A percentile compares a stretch with the other conserved stretches of the same genome.
phyloP scores from a whole-genome alignment of 495 filamentous ascomycete species.

The Penicillium macrosclerotiorum region DNA sequence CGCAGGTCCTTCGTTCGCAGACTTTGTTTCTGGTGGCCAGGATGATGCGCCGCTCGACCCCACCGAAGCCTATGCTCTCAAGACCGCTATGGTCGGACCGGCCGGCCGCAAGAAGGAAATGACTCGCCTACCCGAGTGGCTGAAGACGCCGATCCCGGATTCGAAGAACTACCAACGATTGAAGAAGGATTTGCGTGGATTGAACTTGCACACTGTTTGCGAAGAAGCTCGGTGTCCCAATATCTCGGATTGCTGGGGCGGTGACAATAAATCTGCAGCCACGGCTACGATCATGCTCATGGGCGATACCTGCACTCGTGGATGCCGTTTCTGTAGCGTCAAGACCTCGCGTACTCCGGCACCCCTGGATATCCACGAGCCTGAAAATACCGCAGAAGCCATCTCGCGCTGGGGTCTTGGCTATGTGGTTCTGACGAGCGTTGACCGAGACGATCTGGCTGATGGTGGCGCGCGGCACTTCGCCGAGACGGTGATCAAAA shows the following conservation, averaged over 20 bases:
- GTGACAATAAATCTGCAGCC: constrained; percentile 78
- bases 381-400: constrained; percentile 94
- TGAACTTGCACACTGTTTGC: constrained; percentile 92
- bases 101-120: constrained; percentile 78
- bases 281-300: constrained; percentile 99
- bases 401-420: constrained; percentile 89
- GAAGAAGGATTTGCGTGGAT: constrained; percentile 84
- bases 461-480: constrained; percentile 91
- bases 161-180: constrained; percentile 89
- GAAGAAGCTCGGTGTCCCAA: constrained; percentile 98
- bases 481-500: constrained; percentile 89
- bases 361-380: constrained; percentile 92
- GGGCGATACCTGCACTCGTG: constrained; percentile 97
- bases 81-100: constrained; percentile 79
- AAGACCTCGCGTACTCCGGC: constrained; percentile 79
- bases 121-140: constrained; percentile 87
- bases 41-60: constrained; percentile 59
- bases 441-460: constrained; percentile 87
- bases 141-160: constrained; percentile 90
- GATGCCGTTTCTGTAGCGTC: constrained; percentile 94
- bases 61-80: constrained; percentile 56
- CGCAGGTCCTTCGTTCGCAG: constrained; percentile 76
- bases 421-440: constrained; percentile 90
- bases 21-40: constrained; percentile 65
- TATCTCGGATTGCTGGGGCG: constrained; percentile 97